Base-by-base conservation (phyloP, 129 eudicot species). In the Flaveria brownii region DNA sequence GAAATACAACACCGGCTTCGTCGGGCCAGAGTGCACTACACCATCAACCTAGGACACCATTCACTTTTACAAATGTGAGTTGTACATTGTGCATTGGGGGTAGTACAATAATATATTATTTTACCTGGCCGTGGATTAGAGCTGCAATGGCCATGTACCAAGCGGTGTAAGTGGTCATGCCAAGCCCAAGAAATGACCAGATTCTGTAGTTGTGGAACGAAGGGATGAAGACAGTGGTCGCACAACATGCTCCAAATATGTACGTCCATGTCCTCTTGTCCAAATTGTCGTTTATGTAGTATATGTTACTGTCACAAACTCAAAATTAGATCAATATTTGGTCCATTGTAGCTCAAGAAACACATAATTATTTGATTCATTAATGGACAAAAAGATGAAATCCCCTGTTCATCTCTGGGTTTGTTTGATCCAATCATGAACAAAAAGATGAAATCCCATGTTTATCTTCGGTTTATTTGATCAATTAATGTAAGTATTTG, bases 181-280 rank as follows among this genome's bases (percentile, higher is more conserved):
- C 92, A 75, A 94, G 98, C 46, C 98, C 98, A 15, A 94, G 84
- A 81, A 94, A 94, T 1, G 98, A 91, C 98, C 98, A 94, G 57
- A 94, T 88, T 70, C 98, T 76, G 73, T 94, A 94, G 90, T 94
- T 94, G 79, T 94, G 98, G 76, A 94, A 94, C 9, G 98, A 94
- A 20, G 98, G 98, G 64, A 93, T 88, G 87, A 93, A 93, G 50
- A 93, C 98, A 1, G 98, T 90, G 2, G 98, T 93, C 5, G 98
- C 98, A 75, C 98, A 94, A 75, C 98, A 94, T 52, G 98, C 98
- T 78, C 98, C 98, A 70, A 94, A 94, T 84, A 94, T 94, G 70
- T 94, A 94, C 7, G 98, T 94, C 98, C 98, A 94, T 84, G 98
- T 94, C 84, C 98, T 89, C 87, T 94, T 94, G 86, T 94, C 98